Percentiles rank a stretch among this genome's conserved stretches.
Conservation (phyloP, 805 yeast species). For the Cyberlindnera galapagoensis region DNA sequence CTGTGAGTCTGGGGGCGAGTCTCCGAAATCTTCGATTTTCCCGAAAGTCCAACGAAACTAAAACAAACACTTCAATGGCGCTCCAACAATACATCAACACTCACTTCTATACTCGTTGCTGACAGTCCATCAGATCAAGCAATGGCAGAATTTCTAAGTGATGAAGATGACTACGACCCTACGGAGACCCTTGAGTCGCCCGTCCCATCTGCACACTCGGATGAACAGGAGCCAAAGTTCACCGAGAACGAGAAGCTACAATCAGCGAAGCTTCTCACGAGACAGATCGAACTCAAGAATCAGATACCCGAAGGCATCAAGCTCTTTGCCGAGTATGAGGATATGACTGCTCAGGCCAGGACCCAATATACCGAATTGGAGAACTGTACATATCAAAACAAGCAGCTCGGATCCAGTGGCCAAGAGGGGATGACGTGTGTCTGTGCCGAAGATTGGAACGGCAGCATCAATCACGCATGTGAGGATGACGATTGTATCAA, state of each 20-base stretch:
- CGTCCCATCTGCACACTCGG: background rate
- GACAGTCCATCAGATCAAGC: too few relatives aligned
- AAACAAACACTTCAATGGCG: too few relatives aligned
- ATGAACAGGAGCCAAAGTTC: conserved; percentile 12
- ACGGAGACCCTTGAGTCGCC: too few relatives aligned
- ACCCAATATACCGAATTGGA: conserved; percentile 47
- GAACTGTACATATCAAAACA: conserved; percentile 57
- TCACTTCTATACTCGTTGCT: too few relatives aligned
- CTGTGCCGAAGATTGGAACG: conserved; percentile 51
- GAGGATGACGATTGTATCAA: conserved; percentile 88
- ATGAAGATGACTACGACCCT: conserved; percentile 18
- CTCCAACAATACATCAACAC: too few relatives aligned
- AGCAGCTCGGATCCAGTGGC: conserved; percentile 60
- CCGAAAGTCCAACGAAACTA: too few relatives aligned
- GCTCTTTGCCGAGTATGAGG: conserved; percentile 33
- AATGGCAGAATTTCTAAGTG: conserved; percentile 4
- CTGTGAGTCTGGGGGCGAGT: too few relatives aligned
- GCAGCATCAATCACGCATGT: conserved; percentile 57
- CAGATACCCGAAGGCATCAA: conserved; percentile 16
- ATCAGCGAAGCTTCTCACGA: conserved; percentile 14
- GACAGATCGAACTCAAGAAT: conserved; percentile 14
- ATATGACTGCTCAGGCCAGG: conserved; percentile 66
- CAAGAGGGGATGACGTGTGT: conserved; percentile 87
- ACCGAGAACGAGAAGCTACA: conserved; percentile 15
- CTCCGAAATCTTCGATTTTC: too few relatives aligned